Evolutionary conservation across 1,284 basidiomycete species (phyloP).

Genomic region (Thelephora terrestris): DNA sequence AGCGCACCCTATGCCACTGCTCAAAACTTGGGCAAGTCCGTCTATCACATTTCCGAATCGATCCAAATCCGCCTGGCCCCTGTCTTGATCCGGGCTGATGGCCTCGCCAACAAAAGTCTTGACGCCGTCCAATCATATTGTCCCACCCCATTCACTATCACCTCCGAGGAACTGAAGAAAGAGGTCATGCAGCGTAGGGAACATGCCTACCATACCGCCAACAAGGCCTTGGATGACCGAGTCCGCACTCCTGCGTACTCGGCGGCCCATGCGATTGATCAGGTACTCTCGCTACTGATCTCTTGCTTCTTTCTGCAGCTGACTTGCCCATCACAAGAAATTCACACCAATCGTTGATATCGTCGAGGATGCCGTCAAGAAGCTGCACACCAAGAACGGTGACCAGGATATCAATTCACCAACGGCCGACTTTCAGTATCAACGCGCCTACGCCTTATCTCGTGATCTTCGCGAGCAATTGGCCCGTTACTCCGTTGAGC

Average conservation of each 20-base stretch:
- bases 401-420: conserved; percentile 10
- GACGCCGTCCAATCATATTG: conserved; percentile 64
- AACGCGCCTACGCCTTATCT: conserved; percentile 58
- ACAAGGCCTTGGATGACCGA: conserved; percentile 54
- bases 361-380: conserved; percentile 49
- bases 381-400: conserved; percentile 27
- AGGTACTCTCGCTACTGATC: conserved; percentile 31
- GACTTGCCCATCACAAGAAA: conserved; percentile 29
- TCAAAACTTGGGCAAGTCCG: conserved; percentile 45
- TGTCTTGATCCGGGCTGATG: conserved; percentile 51
- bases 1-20: conserved; percentile 54
- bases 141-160: conserved; percentile 65
- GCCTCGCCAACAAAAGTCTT: conserved; percentile 58
- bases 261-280: conserved; percentile 61
- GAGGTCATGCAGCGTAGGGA: conserved; percentile 48
- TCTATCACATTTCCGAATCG: conserved; percentile 53
- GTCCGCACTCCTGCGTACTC: conserved; percentile 53
- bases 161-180: conserved; percentile 57
- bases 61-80: conserved; percentile 55
- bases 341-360: conserved; percentile 66
- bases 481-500: conserved; percentile 56
- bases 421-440: conserved; percentile 49
- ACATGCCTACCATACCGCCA: conserved; percentile 44
- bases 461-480: conserved; percentile 51
- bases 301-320: conserved; percentile 5